Evolutionary conservation across 176 grass and related monocot species (phyloP).

Genomic region (Triticum dicoccoides): DNA sequence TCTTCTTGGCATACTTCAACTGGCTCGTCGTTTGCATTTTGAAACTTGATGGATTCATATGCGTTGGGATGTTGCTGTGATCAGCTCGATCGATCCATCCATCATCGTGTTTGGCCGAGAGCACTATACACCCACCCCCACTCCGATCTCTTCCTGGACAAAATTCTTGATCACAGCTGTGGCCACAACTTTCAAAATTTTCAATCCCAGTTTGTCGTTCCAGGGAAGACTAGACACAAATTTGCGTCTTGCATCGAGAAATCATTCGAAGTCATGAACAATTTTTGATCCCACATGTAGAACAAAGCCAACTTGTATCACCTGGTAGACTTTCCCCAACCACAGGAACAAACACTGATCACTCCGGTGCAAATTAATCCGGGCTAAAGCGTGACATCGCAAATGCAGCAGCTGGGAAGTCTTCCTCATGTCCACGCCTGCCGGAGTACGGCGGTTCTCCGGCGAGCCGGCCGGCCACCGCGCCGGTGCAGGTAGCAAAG

Average conservation of each 20-base stretch:
- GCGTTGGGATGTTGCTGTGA: neutral
- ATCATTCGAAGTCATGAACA: neutral
- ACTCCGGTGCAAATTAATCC: neutral
- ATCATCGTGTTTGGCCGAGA: too few relatives aligned
- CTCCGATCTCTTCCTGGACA: neutral
- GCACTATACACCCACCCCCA: too few relatives aligned
- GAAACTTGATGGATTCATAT: neutral
- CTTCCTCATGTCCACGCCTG: neutral
- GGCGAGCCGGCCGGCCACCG: conserved; percentile 19
- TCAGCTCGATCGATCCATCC: neutral
- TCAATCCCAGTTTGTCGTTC: neutral
- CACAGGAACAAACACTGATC: neutral
- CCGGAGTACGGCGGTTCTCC: neutral
- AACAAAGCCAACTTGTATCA: neutral
- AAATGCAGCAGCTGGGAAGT: conserved; percentile 27
- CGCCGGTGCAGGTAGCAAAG: neutral
- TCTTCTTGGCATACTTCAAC: neutral
- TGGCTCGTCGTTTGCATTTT: neutral
- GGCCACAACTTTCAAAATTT: neutral
- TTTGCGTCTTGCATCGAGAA: neutral
- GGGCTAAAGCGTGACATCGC: neutral
- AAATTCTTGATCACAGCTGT: neutral
- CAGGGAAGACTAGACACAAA: neutral
- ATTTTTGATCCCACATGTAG: neutral
- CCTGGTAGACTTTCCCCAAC: conserved; percentile 13